These are phyloP conservation scores for Magnaporthiopsis poae DNA, from an alignment of 2,329 filamentous ascomycete species.

Conservation along the genomic window DNA sequence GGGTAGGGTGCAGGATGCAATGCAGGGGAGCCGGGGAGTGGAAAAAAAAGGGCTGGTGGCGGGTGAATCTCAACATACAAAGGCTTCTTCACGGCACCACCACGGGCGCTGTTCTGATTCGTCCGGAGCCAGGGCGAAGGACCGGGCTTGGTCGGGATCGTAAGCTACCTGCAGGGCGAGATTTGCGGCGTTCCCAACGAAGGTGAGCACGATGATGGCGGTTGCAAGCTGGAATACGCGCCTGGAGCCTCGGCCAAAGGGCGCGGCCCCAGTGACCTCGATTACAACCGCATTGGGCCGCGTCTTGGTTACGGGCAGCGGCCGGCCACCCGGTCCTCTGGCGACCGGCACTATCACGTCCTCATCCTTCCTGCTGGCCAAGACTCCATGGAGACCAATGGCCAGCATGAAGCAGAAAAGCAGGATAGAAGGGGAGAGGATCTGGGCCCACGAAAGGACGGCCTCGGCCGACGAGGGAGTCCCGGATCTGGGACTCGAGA, in stretches of 20 bases:
- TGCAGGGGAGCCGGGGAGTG: constrained; percentile 13
- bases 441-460: constrained; percentile 37
- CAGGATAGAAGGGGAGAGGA: constrained; percentile 43
- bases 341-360: constrained; percentile 36
- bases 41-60: background rate
- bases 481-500: constrained; percentile 5
- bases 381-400: constrained; percentile 43
- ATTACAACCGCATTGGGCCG: constrained; percentile 5
- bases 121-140: background rate
- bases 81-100: constrained; percentile 63
- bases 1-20: constrained; percentile 11
- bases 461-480: constrained; percentile 27
- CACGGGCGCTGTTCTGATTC: constrained; percentile 39
- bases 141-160: constrained; percentile 33
- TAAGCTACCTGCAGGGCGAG: constrained; percentile 66
- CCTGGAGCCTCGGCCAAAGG: constrained; percentile 56
- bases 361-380: constrained; percentile 40
- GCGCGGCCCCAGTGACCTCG: constrained; percentile 21
- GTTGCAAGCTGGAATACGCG: constrained; percentile 68
- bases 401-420: constrained; percentile 41
- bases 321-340: constrained; percentile 79
- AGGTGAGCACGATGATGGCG: constrained; percentile 60
- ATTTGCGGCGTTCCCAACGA: constrained; percentile 63
- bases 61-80: constrained; percentile 16
- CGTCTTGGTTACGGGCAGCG: constrained; percentile 57